These are phyloP conservation scores for Solanum gandarillasii DNA, from an alignment of 257 asterid genomes.

Conservation along the genomic window DNA sequence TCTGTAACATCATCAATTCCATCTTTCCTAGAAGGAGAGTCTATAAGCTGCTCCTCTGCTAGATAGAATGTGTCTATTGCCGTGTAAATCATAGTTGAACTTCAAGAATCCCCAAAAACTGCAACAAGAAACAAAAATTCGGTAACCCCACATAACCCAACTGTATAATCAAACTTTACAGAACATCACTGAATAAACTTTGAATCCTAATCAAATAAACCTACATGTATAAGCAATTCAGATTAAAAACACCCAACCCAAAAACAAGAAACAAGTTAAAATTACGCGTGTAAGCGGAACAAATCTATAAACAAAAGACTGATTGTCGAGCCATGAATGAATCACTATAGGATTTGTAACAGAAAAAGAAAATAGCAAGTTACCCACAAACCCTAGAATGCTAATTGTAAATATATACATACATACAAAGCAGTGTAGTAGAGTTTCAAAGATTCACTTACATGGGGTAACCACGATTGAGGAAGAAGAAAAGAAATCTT, in stretches of 20 bases:
- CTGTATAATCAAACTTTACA: neutral
- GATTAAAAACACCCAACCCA: neutral
- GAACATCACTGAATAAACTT: neutral
- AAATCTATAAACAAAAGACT: neutral
- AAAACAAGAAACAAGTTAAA: neutral
- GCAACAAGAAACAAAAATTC: neutral
- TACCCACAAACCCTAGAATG: neutral
- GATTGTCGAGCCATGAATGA: neutral
- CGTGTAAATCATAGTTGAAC: slow-evolving; percentile 58
- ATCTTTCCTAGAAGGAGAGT: slow-evolving; percentile 74
- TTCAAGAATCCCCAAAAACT: neutral
- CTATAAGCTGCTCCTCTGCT: slow-evolving; percentile 65
- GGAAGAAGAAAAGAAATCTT: neutral
- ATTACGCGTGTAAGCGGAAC: neutral
- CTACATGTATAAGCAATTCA: neutral
- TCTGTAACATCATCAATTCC: slow-evolving; percentile 82
- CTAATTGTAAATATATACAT: neutral
- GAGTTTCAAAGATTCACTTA: neutral
- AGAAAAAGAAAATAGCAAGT: neutral
- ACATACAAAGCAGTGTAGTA: neutral
- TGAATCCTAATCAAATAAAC: neutral
- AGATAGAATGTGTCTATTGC: slow-evolving; percentile 87
- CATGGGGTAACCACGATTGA: neutral
- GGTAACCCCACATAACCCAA: neutral
- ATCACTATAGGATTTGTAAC: neutral